Conservation (phyloP, 108 stramenopile species). For the Nitzschia sp. region DNA sequence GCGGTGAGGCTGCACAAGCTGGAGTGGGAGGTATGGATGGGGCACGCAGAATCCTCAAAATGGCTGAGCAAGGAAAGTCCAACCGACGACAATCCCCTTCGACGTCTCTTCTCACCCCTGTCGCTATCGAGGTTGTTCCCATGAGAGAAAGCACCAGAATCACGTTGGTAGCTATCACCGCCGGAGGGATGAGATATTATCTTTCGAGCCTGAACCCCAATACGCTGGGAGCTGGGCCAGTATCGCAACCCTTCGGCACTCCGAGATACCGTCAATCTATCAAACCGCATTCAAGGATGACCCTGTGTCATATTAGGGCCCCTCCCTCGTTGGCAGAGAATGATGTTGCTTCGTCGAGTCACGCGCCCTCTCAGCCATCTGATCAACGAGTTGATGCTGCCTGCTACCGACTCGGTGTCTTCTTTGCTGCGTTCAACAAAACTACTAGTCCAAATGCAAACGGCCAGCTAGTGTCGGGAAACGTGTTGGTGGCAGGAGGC, state of each 20-base stretch:
- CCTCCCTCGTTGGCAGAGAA: constrained; percentile 58
- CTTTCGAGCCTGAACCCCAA: constrained; percentile 53
- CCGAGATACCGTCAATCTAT: constrained; percentile 33
- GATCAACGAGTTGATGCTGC: constrained; percentile 47
- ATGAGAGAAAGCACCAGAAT: constrained; percentile 61
- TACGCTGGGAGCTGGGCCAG: constrained; percentile 28
- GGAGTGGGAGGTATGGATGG: constrained; percentile 92
- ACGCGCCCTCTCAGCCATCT: background rate
- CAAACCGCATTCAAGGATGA: constrained; percentile 47
- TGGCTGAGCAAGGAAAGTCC: constrained; percentile 50
- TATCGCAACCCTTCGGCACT: constrained; percentile 14
- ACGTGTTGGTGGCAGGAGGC: constrained; percentile 59
- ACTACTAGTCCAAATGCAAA: constrained; percentile 1
- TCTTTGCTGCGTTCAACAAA: constrained; percentile 59
- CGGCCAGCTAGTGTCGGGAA: constrained; percentile 23
- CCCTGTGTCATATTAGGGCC: constrained; percentile 79
- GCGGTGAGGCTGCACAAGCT: constrained; percentile 67
- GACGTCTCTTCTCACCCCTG: constrained; percentile 46
- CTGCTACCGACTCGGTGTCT: constrained; percentile 58
- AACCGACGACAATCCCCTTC: background rate
- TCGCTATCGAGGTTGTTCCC: constrained; percentile 75
- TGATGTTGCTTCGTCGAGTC: background rate
- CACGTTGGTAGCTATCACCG: constrained; percentile 78
- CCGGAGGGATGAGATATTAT: constrained; percentile 81
- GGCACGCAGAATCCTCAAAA: constrained; percentile 67